A percentile compares a stretch with the other conserved stretches of the same genome.
Evolutionary conservation across 768 basidiomycete genomes (phyloP).

Genomic region (Russula earlei): DNA sequence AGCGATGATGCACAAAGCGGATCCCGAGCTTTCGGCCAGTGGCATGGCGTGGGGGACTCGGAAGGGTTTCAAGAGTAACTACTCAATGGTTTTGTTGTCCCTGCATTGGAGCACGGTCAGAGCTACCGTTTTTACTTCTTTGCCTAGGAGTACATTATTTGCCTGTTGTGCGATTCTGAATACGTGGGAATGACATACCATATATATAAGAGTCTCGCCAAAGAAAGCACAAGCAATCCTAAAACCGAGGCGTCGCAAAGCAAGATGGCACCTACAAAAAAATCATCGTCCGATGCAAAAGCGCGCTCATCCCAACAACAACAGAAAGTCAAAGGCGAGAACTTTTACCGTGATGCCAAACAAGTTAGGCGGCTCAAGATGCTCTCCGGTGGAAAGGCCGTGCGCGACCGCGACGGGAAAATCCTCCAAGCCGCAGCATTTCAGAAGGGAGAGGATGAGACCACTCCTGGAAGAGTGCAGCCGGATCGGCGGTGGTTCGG

Average conservation of each 20-base stretch:
- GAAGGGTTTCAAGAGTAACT: too few relatives aligned
- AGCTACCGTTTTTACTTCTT: too few relatives aligned
- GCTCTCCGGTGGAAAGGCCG: conserved; percentile 85
- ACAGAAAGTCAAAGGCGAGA: conserved; percentile 82
- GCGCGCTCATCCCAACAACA: conserved; percentile 38
- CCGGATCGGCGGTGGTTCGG: conserved; percentile 98
- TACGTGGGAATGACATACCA: not conserved
- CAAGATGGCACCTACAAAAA: conserved; percentile 29
- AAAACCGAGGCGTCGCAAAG: not conserved
- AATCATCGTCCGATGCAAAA: conserved; percentile 27
- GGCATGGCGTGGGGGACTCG: too few relatives aligned
- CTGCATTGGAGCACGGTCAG: too few relatives aligned
- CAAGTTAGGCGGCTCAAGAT: conserved; percentile 78
- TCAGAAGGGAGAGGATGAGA: conserved; percentile 91
- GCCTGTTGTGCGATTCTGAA: too few relatives aligned
- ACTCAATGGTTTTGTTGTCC: too few relatives aligned
- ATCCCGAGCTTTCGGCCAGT: too few relatives aligned
- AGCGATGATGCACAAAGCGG: too few relatives aligned
- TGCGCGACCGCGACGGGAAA: conserved; percentile 87
- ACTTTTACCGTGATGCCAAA: conserved; percentile 97
- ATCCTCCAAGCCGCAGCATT: conserved; percentile 90
- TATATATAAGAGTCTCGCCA: not conserved
- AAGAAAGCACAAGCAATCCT: too few relatives aligned
- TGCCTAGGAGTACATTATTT: too few relatives aligned
- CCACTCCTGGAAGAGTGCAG: conserved; percentile 83